Conservation (phyloP, 345 rosid species). For the Hirschfeldia incana region DNA sequence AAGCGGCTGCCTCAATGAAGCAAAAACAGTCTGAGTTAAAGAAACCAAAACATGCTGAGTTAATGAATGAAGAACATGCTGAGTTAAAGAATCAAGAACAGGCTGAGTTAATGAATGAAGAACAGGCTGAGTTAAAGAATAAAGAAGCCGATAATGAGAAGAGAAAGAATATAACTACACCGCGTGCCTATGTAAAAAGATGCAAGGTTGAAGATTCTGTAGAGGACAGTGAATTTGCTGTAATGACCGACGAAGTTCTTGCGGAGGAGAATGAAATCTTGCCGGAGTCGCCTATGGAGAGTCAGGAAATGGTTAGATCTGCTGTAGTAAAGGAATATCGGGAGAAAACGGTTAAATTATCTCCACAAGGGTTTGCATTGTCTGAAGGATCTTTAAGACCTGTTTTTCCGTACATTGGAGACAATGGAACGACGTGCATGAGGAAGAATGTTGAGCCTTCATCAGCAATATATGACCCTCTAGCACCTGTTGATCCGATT, state of each 20-base stretch:
- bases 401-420: not conserved
- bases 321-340: not conserved
- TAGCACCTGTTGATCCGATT: not conserved
- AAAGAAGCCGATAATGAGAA: not conserved
- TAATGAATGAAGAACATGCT: no score
- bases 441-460: not conserved
- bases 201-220: no score
- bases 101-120: not conserved
- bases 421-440: not conserved
- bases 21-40: not conserved
- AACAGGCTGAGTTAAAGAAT: not conserved
- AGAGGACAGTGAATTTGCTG: no score
- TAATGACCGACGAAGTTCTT: not conserved
- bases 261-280: not conserved
- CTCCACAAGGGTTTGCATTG: not conserved
- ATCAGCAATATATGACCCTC: not conserved
- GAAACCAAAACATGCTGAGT: no score
- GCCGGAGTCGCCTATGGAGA: not conserved
- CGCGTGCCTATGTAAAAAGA: no score
- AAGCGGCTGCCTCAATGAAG: not conserved
- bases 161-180: not conserved
- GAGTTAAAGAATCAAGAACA: not conserved
- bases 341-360: not conserved
- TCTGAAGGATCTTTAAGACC: not conserved
- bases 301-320: not conserved